Percentiles rank a stretch among this genome's conserved stretches.
Evolutionary conservation across 805 yeast species (phyloP).

Genomic region (Ogataea henricii): DNA sequence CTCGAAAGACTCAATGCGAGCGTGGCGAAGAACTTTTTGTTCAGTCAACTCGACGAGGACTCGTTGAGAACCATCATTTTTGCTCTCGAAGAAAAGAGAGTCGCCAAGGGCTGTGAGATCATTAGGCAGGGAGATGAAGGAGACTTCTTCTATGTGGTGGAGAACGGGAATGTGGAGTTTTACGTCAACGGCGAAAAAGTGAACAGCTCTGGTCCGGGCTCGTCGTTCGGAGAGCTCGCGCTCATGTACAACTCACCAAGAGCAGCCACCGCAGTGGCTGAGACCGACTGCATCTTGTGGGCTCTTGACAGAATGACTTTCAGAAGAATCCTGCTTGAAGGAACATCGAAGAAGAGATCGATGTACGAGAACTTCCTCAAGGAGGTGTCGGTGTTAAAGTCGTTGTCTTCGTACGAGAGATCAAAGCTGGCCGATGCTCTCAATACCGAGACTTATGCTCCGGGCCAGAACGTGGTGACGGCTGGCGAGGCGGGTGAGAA

Average conservation of each 20-base stretch:
- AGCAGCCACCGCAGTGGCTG: slow-evolving; percentile 89
- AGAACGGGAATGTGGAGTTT: slow-evolving; percentile 81
- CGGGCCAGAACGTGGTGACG: slow-evolving; percentile 72
- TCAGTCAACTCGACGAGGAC: slow-evolving; percentile 78
- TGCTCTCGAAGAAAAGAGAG: slow-evolving; percentile 77
- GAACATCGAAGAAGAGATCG: slow-evolving; percentile 85
- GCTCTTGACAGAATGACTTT: slow-evolving; percentile 92
- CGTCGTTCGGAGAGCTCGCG: slow-evolving; percentile 95
- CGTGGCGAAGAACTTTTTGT: slow-evolving; percentile 80
- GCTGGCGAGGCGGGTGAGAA: slow-evolving; percentile 87
- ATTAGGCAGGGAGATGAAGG: slow-evolving; percentile 94
- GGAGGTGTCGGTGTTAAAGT: slow-evolving; percentile 78
- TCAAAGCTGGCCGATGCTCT: slow-evolving; percentile 94
- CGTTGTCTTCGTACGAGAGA: slow-evolving; percentile 77
- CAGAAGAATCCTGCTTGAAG: slow-evolving; percentile 86
- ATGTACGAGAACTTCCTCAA: slow-evolving; percentile 87
- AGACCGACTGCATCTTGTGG: slow-evolving; percentile 77
- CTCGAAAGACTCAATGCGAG: slow-evolving; percentile 65
- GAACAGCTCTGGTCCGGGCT: slow-evolving; percentile 77
- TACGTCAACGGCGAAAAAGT: slow-evolving; percentile 71
- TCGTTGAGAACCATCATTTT: slow-evolving; percentile 75
- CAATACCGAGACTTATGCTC: slow-evolving; percentile 68
- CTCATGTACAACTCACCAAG: slow-evolving; percentile 97
- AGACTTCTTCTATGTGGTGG: slow-evolving; percentile 86
- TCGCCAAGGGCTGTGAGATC: slow-evolving; percentile 60